Percentiles rank a stretch among this genome's conserved stretches.
phyloP scores from a whole-genome alignment of 768 basidiomycete genomes.

The Daedaleopsis sinensis region DNA sequence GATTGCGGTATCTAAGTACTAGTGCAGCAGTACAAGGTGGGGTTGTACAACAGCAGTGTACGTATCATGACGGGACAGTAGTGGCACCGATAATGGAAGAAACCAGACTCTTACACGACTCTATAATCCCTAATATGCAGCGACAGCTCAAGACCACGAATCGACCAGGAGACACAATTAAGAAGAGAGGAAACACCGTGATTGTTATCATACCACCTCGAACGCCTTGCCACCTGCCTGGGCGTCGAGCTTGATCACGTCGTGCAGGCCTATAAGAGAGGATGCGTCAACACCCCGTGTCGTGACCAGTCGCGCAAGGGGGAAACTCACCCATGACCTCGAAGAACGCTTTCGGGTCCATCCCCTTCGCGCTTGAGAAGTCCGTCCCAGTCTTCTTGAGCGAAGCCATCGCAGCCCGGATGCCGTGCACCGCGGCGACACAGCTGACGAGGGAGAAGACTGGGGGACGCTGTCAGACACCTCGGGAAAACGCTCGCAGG shows the following conservation, averaged over 20 bases:
- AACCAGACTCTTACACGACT: not conserved
- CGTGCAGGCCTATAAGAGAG: conserved; percentile 46
- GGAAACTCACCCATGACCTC: conserved; percentile 65
- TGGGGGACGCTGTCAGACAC: conserved; percentile 24
- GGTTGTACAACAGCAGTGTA: not conserved
- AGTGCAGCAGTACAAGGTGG: not conserved
- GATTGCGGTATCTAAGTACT: not conserved
- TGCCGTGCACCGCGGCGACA: conserved; percentile 77
- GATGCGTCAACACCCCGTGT: conserved; percentile 2
- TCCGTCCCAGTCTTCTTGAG: conserved; percentile 81
- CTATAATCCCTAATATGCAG: not conserved
- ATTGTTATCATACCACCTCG: conserved; percentile 43
- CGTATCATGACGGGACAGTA: too few species aligned
- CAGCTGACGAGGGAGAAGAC: conserved; percentile 79
- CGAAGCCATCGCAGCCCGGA: conserved; percentile 75
- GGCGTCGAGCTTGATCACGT: conserved; percentile 56
- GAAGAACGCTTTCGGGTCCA: conserved; percentile 81
- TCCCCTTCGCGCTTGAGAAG: conserved; percentile 56
- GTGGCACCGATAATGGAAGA: not conserved
- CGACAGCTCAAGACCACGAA: not conserved
- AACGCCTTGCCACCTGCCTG: conserved; percentile 64
- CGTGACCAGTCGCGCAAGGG: not conserved
- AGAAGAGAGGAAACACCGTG: too few species aligned
- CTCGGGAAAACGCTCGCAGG: not conserved
- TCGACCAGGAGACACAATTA: not conserved